phyloP scores from a whole-genome alignment of 2,329 filamentous ascomycete species.

The Onygena corvina region DNA sequence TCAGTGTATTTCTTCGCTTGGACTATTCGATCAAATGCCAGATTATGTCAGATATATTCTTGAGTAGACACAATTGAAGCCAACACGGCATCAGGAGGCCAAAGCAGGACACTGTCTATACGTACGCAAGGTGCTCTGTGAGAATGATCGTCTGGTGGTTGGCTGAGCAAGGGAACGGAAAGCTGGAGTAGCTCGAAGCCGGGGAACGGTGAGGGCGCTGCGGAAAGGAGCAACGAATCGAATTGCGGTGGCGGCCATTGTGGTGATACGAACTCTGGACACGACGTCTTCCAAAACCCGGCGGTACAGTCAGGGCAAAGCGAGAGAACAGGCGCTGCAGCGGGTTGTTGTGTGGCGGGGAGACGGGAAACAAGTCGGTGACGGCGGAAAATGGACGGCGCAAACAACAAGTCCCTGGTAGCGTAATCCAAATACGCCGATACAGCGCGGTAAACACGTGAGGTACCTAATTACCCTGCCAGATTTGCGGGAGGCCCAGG shows the following conservation, averaged over 20 bases:
- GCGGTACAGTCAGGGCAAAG: not conserved
- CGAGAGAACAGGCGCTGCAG: not conserved
- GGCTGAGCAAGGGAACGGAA: constrained; percentile 11
- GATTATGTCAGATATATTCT: not conserved
- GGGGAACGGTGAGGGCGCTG: constrained; percentile 12
- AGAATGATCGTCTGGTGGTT: constrained; percentile 26
- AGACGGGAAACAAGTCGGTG: constrained; percentile 6
- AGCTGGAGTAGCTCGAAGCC: constrained; percentile 11
- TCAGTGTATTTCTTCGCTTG: constrained; percentile 73
- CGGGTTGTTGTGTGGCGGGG: constrained; percentile 1
- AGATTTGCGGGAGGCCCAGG: not conserved
- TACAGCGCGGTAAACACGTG: not conserved
- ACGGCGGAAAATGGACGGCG: not conserved
- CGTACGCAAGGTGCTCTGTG: constrained; percentile 32
- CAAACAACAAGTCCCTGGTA: no score
- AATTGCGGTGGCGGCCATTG: constrained; percentile 30
- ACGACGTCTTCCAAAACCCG: not conserved
- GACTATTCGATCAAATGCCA: constrained; percentile 20
- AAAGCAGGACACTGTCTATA: constrained; percentile 10
- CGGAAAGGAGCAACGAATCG: constrained; percentile 14
- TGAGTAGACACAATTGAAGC: not conserved
- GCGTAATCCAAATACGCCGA: not conserved
- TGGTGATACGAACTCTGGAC: constrained; percentile 10
- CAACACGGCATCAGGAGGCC: not conserved
- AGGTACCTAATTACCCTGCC: not conserved